These are phyloP conservation scores for Claviceps capensis DNA, from an alignment of 2,329 filamentous ascomycete genomes.

Conservation along the genomic window DNA sequence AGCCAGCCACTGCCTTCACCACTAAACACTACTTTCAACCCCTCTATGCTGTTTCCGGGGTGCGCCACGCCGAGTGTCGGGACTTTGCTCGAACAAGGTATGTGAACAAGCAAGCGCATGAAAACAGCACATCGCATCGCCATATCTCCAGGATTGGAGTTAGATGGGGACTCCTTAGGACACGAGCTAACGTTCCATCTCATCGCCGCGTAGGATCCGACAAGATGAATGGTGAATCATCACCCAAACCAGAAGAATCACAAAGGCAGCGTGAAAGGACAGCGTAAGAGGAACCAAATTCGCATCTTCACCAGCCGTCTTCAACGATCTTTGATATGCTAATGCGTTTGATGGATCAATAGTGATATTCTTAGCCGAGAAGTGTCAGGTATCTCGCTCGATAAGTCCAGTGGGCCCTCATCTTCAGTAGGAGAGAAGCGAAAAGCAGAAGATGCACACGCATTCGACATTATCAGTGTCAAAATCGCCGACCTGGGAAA, in stretches of 20 bases:
- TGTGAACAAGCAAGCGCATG: conserved; percentile 10
- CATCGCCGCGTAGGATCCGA: conserved; percentile 16
- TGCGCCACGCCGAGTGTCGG: conserved; percentile 64
- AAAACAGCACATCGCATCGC: too few relatives aligned
- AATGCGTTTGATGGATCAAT: conserved; percentile 4
- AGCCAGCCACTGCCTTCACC: conserved; percentile 93
- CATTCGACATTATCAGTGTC: conserved; percentile 75
- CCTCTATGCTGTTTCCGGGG: conserved; percentile 54
- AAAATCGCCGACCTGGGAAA: conserved; percentile 98
- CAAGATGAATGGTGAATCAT: conserved; percentile 26
- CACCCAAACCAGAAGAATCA: conserved; percentile 45
- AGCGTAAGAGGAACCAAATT: conserved; percentile 47
- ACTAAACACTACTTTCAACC: conserved; percentile 80
- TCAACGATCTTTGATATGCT: not conserved
- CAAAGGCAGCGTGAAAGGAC: conserved; percentile 86
- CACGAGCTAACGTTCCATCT: not conserved
- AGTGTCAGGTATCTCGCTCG: conserved; percentile 86
- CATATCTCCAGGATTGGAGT: too few relatives aligned
- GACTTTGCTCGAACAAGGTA: conserved; percentile 73
- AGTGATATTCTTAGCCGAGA: conserved; percentile 85
- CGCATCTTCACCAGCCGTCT: not conserved
- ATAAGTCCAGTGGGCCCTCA: conserved; percentile 47
- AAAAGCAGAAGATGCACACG: conserved; percentile 41
- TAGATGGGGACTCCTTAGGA: not conserved
- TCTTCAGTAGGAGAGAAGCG: conserved; percentile 47